Evolutionary conservation across 257 asterid species (phyloP), one percentile per base, ranked within the genome.

Genomic region (Nicotiana undulata): DNA sequence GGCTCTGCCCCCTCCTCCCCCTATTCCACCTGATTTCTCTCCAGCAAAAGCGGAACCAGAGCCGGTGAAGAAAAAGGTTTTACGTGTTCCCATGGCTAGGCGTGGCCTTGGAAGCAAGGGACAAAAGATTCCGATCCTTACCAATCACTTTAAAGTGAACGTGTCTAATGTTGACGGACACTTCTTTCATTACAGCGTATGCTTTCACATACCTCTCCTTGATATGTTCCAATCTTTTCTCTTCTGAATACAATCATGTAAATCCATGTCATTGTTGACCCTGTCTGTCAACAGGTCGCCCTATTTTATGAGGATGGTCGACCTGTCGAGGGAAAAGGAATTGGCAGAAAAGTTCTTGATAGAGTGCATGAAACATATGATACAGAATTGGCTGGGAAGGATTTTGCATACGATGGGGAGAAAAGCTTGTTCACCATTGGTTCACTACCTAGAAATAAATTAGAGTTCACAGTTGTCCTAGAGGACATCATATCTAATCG

Each of bases 331-430:
- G 98, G 93, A 0, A 95, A 95, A 84, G 99, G 99, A 4, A 84
- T 95, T 8, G 99, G 99, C 15, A 91, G 99, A 84, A 89, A 90
- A 79, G 95, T 95, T 11, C 90, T 95, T 22, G 99, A 93, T 82
- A 88, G 91, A 40, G 99, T 95, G 8, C 97, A 86, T 0, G 91
- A 90, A 44, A 93, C 98, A 0, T 95, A 95, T 32, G 92, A 84
- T 20, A 76, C 93, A 4, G 97, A 95, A 86, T 77, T 95, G 85
- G 92, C 90, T 37, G 98, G 97, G 11, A 93, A 90, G 86, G 89
- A 85, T 2, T 95, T 94, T 79, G 98, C 98, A 3, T 94, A 94
- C 53, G 98, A 94, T 85, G 98, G 98, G 4, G 98, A 94, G 80
- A 94, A 93, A 44, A 95, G 97, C 83, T 55, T 95, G 85, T 93